These are phyloP conservation scores for Cystofilobasidium macerans DNA, from an alignment of 768 basidiomycete species.

Conservation along the genomic window DNA sequence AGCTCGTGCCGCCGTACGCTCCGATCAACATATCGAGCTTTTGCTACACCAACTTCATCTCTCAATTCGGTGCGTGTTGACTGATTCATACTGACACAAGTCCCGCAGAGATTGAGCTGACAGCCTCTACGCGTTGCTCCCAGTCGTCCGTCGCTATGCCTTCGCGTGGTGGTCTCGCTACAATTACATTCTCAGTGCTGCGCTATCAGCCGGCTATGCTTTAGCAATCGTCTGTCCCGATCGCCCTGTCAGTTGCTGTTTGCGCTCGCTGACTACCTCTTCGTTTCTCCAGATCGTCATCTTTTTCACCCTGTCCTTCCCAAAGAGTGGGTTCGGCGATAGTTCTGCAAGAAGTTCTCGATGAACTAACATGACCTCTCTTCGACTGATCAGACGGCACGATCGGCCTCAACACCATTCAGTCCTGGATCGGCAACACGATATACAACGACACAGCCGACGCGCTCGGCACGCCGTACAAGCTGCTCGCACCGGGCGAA, in stretches of 20 bases:
- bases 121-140: neutral
- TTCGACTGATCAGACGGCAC: constrained; percentile 54
- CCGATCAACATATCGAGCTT: constrained; percentile 9
- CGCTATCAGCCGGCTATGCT: constrained; percentile 18
- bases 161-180: constrained; percentile 21
- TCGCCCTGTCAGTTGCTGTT: constrained; percentile 31
- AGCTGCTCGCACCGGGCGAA: neutral
- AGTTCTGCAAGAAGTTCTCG: neutral
- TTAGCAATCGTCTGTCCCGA: constrained; percentile 40
- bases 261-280: neutral
- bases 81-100: too few species aligned
- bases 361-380: neutral
- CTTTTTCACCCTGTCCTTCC: constrained; percentile 25
- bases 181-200: constrained; percentile 25
- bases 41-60: constrained; percentile 1
- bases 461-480: neutral
- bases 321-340: neutral
- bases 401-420: constrained; percentile 49
- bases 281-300: constrained; percentile 31
- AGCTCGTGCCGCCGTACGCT: constrained; percentile 6
- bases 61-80: neutral
- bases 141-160: constrained; percentile 10
- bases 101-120: neutral
- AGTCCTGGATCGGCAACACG: constrained; percentile 63
- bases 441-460: constrained; percentile 14